Evolutionary conservation across 805 yeast species (phyloP), one percentile per base, ranked within the genome.

Genomic region (Blastobotrys mokoenaii): DNA sequence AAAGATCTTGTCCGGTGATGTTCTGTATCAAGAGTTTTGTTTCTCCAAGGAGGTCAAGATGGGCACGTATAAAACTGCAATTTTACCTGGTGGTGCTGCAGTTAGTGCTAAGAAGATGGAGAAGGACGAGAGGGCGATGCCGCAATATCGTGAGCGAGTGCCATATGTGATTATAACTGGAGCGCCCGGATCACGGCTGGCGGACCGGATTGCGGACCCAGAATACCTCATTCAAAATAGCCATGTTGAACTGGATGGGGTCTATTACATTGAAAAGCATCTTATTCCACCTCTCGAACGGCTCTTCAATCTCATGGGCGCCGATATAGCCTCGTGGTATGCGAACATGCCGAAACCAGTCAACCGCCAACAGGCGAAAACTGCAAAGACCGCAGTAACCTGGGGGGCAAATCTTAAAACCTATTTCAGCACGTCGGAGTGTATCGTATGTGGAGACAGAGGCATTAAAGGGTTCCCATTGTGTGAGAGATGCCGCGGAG

Each of bases 11-110:
- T 58, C 60, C n/a, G 84, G 81, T 41, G 72, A 74, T 20, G 76
- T 86, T 1, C 72, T 82, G 0, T 66, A 87, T 11, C 82, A 80
- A 49, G 97, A 93, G 60, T 87, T 88, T 58, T 82, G 95, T 56
- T 93, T 93, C 67, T 89, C 95, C 1, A 85, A 84, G 57, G 96
- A 84, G 54, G 97, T 93, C 2, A 73, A 82, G 46, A 66, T 87
- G 39, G 97, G 97, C 0, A 71, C 82, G 0, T 93, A 93, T 60
- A 84, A 84, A 58, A 79, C 76, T 50, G 67, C 70, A 11, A 72
- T 78, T 43, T 73, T 87, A 1, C 98, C 98, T 0, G 93, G 97
- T 0, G 97, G 97, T 0, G 97, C 98, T 0, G 71, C 80, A 11
- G 72, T 93, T 1, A 82, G 93, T n/a, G 72, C 74, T 50, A 73